A percentile compares a stretch with the other conserved stretches of the same genome.
Evolutionary conservation across 2,329 filamentous ascomycete genomes (phyloP).

Genomic region (Fusarium metavorans): DNA sequence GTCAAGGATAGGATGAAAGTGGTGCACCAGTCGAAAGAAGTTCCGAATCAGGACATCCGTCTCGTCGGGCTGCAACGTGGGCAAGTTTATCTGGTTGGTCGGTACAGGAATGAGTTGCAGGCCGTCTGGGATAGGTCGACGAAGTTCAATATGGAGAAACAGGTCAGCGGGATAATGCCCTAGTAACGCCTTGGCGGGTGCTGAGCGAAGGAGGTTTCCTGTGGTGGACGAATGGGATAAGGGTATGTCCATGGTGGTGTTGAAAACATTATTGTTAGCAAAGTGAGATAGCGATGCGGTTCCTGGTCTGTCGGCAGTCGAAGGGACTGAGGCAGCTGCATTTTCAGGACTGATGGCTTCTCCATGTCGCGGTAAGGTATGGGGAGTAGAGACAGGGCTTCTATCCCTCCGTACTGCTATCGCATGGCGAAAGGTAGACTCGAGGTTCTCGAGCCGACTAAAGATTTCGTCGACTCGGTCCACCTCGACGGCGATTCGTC

Average conservation of each 20-base stretch:
- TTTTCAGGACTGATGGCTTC: constrained; percentile 24
- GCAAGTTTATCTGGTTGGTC: constrained; percentile 22
- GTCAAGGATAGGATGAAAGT: constrained; percentile 33
- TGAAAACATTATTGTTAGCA: constrained; percentile 37
- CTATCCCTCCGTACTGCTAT: constrained; percentile 22
- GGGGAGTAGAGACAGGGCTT: constrained; percentile 15
- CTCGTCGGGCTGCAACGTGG: constrained; percentile 6
- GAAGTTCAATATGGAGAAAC: constrained; percentile 32
- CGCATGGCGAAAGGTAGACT: constrained; percentile 23
- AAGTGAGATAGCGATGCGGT: constrained; percentile 25
- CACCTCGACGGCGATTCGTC: constrained; percentile 7
- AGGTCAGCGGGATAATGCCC: constrained; percentile 34
- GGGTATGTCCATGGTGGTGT: constrained; percentile 38
- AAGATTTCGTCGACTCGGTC: constrained; percentile 38
- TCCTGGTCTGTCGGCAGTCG: constrained; percentile 16
- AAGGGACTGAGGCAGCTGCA: constrained; percentile 20
- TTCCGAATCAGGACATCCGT: constrained; percentile 23
- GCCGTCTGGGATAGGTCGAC: constrained; percentile 17
- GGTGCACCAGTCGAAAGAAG: constrained; percentile 31
- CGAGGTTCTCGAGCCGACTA: constrained; percentile 27
- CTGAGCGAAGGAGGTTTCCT: constrained; percentile 26
- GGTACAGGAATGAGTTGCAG: constrained; percentile 22
- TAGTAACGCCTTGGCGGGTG: constrained; percentile 19
- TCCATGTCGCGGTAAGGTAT: constrained; percentile 7
- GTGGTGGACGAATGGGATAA: constrained; percentile 34